Conservation (phyloP, 2,329 filamentous ascomycete species). For the Pezicula radicicola region DNA sequence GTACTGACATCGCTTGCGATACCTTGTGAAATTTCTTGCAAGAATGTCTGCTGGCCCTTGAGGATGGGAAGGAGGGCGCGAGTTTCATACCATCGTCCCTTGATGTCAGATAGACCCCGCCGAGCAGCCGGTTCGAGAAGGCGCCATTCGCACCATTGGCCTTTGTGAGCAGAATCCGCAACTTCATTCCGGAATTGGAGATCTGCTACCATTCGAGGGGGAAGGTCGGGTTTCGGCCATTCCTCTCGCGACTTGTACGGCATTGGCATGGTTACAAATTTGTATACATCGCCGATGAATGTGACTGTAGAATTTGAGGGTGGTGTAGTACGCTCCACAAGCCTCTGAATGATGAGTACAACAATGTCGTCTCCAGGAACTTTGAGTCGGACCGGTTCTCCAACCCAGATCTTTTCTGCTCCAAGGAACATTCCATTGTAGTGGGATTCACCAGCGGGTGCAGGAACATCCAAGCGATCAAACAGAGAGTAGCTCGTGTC, state of each 20-base stretch:
- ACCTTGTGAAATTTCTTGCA: slow-evolving; percentile 28
- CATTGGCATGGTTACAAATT: slow-evolving; percentile 37
- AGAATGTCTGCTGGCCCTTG: slow-evolving; percentile 26
- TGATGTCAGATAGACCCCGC: slow-evolving; percentile 42
- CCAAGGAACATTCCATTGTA: slow-evolving; percentile 55
- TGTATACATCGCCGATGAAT: slow-evolving; percentile 50
- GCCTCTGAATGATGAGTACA: slow-evolving; percentile 39
- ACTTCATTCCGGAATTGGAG: slow-evolving; percentile 45
- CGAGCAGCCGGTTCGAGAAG: slow-evolving; percentile 26
- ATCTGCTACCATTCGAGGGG: slow-evolving; percentile 37
- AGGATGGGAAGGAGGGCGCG: slow-evolving; percentile 41
- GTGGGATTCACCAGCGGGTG: slow-evolving; percentile 35
- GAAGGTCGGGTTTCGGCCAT: slow-evolving; percentile 41
- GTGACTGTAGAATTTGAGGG: slow-evolving; percentile 30
- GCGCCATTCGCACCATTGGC: slow-evolving; percentile 27
- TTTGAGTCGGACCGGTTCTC: slow-evolving; percentile 52
- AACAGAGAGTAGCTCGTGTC: slow-evolving; percentile 53
- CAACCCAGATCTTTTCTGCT: slow-evolving; percentile 56
- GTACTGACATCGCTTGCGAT: slow-evolving; percentile 37
- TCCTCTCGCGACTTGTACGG: slow-evolving; percentile 29
- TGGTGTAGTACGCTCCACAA: slow-evolving; percentile 26
- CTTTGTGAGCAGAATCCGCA: slow-evolving; percentile 28
- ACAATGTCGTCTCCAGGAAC: slow-evolving; percentile 40
- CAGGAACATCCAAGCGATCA: slow-evolving; percentile 36
- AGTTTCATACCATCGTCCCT: slow-evolving; percentile 60